Evolutionary conservation across 2,329 filamentous ascomycete species (phyloP), one percentile per base, ranked within the genome.

Genomic region (Colletotrichum sublineola): DNA sequence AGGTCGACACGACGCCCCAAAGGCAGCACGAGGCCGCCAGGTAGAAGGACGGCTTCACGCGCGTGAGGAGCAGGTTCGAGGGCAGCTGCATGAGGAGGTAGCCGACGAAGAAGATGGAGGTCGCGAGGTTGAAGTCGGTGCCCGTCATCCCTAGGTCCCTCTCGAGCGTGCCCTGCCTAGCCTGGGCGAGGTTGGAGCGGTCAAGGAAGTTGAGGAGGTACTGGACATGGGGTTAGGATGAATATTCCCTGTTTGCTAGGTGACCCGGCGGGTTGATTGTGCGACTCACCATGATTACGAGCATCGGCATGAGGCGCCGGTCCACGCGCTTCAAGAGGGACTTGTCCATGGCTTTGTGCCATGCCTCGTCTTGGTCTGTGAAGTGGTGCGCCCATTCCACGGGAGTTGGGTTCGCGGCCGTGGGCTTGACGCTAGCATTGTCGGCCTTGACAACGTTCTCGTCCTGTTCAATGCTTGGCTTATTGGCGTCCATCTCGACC

Each of bases 81-180:
- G 89, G 90, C 0, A 91, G 79, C 77, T 91, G 89, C 85, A 91
- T 90, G 15, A 90, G 79, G 0, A 91, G 80, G 75, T 91, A 91
- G 4, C 89, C 86, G 1, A 90, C 87, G 72, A 89, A 90, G 40
- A 89, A 80, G 75, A 89, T 87, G 72, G 84, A 86, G 5, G 86
- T 88, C 14, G 85, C 85, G 1, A 89, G 78, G 74, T 90, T 89
- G 76, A 88, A 90, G 60, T 91, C 86, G 2, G 86, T 89, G 9
- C 87, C 87, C 7, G 77, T 80, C 85, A 90, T 88, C 1, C 79
- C 79, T 0, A 90, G 79, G 68, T 90, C 88, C 31, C 81, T 68
- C 69, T 90, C 88, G 0, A 90, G 80, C 0, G 84, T 84, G 0
- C 86, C 87, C 42, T 89, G 82, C 5, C 88, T 82, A 0, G 87